Conservation (phyloP, 257 asterid genomes). For the Galeopsis tetrahit region DNA sequence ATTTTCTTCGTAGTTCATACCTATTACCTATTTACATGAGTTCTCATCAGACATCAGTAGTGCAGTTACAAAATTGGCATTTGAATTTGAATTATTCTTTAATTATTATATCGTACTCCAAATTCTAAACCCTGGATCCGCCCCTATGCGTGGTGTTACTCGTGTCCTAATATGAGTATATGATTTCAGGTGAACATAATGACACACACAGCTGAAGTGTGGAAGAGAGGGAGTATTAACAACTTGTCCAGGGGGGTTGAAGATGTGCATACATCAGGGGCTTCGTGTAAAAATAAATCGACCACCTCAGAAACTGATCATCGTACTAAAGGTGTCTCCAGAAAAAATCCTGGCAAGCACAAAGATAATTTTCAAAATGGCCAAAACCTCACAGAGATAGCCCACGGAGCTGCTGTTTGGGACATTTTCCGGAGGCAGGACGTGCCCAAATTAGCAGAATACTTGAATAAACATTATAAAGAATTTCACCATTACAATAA, state of each 20-base stretch:
- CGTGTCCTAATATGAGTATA: constrained; percentile 30
- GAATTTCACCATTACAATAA: constrained; percentile 58
- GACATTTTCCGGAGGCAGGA: constrained; percentile 80
- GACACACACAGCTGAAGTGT: constrained; percentile 62
- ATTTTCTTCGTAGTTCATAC: not conserved
- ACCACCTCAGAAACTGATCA: not conserved
- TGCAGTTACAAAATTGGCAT: too few species aligned
- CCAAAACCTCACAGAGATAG: constrained; percentile 24
- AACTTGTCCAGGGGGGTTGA: constrained; percentile 39
- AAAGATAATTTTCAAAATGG: constrained; percentile 26
- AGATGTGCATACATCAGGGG: constrained; percentile 21
- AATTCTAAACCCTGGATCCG: too few species aligned
- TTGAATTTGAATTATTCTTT: too few species aligned
- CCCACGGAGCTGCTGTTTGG: constrained; percentile 79
- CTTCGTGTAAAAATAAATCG: constrained; percentile 23
- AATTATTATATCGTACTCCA: too few species aligned
- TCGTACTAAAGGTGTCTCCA: not conserved
- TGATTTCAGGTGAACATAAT: constrained; percentile 76
- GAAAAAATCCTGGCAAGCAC: constrained; percentile 18
- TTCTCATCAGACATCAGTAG: too few species aligned
- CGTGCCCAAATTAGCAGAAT: constrained; percentile 62
- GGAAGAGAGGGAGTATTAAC: constrained; percentile 39
- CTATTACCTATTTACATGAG: too few species aligned
- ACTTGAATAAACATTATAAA: constrained; percentile 57
- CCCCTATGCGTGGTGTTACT: not conserved